A percentile compares a stretch with the other conserved stretches of the same genome.
phyloP scores from a whole-genome alignment of 306 rosid genomes.

The Acmispon strigosus region DNA sequence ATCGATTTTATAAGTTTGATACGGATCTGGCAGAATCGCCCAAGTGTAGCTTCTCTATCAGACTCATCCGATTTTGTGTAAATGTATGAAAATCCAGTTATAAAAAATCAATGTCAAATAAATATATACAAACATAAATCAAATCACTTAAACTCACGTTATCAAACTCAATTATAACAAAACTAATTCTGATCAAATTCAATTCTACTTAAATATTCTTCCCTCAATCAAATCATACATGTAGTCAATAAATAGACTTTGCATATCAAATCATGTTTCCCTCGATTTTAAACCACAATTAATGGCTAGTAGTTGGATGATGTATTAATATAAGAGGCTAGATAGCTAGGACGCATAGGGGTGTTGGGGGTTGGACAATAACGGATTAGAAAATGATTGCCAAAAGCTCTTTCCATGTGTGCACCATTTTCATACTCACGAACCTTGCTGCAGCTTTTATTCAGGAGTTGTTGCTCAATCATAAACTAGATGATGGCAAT shows the following conservation, averaged over 20 bases:
- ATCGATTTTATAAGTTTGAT: too few species aligned
- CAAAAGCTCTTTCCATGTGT: background rate
- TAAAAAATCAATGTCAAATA: too few species aligned
- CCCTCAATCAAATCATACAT: too few species aligned
- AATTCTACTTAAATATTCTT: too few species aligned
- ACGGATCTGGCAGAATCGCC: too few species aligned
- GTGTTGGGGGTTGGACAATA: conserved; percentile 11
- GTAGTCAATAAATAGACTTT: background rate
- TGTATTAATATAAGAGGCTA: background rate
- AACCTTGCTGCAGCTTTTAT: conserved; percentile 1
- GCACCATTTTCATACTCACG: background rate
- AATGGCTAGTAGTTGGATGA: background rate
- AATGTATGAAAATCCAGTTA: too few species aligned
- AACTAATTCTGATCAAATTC: too few species aligned
- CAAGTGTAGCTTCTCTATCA: too few species aligned
- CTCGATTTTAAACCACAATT: background rate
- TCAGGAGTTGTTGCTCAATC: conserved; percentile 9
- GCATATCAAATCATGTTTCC: background rate
- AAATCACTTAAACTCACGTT: too few species aligned
- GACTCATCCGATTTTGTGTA: too few species aligned
- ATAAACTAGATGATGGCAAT: background rate
- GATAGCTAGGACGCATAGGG: background rate
- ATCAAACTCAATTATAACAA: too few species aligned
- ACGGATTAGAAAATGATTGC: conserved; percentile 19
- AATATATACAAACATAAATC: too few species aligned